Conservation (phyloP, 176 grass and related monocot genomes). For the Juncus inflexus region DNA sequence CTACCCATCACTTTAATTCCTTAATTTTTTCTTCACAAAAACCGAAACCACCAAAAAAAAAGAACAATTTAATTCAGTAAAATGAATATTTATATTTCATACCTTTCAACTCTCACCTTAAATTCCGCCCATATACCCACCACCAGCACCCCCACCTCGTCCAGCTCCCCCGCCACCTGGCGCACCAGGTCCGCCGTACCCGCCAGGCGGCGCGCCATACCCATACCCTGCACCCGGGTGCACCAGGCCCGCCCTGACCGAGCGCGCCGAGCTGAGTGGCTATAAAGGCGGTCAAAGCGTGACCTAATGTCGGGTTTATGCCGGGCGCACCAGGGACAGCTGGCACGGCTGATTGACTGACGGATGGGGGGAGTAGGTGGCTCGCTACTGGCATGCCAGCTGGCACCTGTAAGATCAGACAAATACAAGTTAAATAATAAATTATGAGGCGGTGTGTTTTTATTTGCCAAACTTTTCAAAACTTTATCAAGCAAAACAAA, state of each 20-base stretch:
- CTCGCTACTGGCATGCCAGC: slow-evolving; percentile 37
- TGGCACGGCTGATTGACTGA: slow-evolving; percentile 39
- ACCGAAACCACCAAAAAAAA: background rate
- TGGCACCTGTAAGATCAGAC: slow-evolving; percentile 28
- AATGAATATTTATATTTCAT: background rate
- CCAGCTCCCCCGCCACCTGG: slow-evolving; percentile 54
- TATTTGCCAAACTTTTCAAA: no score
- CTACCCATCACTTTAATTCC: no score
- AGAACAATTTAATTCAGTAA: background rate
- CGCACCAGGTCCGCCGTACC: slow-evolving; percentile 63
- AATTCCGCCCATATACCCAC: slow-evolving; percentile 65
- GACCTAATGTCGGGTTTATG: slow-evolving; percentile 75
- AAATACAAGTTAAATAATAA: no score
- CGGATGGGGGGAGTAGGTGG: slow-evolving; percentile 56
- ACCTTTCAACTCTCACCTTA: slow-evolving; percentile 65
- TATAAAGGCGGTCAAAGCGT: slow-evolving; percentile 80
- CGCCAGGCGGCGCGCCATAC: slow-evolving; percentile 27
- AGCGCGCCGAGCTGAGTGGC: slow-evolving; percentile 60
- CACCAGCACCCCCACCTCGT: slow-evolving; percentile 48
- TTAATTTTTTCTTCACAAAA: no score
- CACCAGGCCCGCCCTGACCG: slow-evolving; percentile 41
- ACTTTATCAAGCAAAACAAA: no score
- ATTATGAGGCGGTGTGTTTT: no score
- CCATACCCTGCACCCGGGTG: slow-evolving; percentile 40
- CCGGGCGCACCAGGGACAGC: slow-evolving; percentile 47